Conservation (phyloP, 176 grass and related monocot genomes). For the Cenchrus americanus region DNA sequence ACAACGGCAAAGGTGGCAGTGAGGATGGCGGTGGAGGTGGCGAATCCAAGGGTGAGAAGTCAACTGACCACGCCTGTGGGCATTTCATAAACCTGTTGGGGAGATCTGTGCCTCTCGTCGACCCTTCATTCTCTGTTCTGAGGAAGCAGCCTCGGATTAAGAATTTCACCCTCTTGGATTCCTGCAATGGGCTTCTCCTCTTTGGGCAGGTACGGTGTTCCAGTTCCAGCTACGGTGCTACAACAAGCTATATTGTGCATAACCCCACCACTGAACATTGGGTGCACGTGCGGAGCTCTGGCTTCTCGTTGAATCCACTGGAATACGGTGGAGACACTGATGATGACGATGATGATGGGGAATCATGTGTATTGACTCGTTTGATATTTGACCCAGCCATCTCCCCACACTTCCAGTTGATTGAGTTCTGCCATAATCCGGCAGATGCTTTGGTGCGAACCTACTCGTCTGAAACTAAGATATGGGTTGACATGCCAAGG, state of each 20-base stretch:
- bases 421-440: background rate
- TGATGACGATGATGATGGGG: background rate
- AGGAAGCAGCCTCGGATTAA: background rate
- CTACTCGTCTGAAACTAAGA: conserved; percentile 5
- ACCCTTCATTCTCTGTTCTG: background rate
- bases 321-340: background rate
- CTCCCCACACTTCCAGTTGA: background rate
- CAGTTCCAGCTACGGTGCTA: background rate
- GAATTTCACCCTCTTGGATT: background rate
- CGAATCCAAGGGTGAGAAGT: too few relatives aligned
- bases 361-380: background rate
- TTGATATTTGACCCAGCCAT: conserved; percentile 1
- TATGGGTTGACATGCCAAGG: background rate
- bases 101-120: background rate
- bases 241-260: background rate
- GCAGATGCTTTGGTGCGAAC: background rate
- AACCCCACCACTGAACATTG: background rate
- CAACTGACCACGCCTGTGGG: too few relatives aligned
- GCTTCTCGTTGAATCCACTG: background rate
- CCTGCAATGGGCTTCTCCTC: background rate
- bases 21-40: too few relatives aligned
- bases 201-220: background rate
- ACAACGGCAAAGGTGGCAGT: background rate
- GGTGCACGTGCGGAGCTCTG: background rate
- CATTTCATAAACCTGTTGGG: background rate